Conservation (phyloP, 208 protist genomes). For the Novymonas esmeraldas region DNA sequence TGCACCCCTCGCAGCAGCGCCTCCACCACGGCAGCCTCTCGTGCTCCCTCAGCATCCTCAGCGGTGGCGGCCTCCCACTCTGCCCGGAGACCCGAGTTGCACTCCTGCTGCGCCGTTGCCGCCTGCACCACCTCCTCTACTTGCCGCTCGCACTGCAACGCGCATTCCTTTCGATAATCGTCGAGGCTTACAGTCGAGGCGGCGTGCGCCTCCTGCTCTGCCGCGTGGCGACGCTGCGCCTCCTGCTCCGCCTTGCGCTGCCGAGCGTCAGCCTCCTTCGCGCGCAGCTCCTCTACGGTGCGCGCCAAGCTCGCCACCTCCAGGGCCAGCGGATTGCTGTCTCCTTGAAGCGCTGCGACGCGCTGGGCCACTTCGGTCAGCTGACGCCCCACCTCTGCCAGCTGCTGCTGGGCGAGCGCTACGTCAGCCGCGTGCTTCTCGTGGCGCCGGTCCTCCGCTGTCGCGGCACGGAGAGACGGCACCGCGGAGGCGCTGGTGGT, state of each 20-base stretch:
- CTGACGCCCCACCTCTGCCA: constrained; percentile 9
- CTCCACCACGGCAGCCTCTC: constrained; percentile 11
- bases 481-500: not conserved
- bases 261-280: constrained; percentile 7
- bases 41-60: not conserved
- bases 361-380: not conserved
- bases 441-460: too few species aligned
- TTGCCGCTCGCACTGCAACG: constrained; percentile 1
- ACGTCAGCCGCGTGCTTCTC: not conserved
- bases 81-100: constrained; percentile 3
- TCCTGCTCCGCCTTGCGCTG: constrained; percentile 3
- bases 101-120: constrained; percentile 3
- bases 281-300: constrained; percentile 4
- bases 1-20: constrained; percentile 16
- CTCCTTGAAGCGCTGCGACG: constrained; percentile 21
- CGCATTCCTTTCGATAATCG: constrained; percentile 10
- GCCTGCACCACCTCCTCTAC: not conserved
- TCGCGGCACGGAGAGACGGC: not conserved
- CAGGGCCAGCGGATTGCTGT: not conserved
- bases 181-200: not conserved
- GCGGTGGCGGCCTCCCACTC: constrained; percentile 18
- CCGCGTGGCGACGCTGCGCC: too few species aligned
- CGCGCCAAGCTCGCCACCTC: constrained; percentile 17
- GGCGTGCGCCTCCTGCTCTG: not conserved
- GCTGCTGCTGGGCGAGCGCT: not conserved